Evolutionary conservation across 768 basidiomycete species (phyloP).

Genomic region (Harrya chromipes): DNA sequence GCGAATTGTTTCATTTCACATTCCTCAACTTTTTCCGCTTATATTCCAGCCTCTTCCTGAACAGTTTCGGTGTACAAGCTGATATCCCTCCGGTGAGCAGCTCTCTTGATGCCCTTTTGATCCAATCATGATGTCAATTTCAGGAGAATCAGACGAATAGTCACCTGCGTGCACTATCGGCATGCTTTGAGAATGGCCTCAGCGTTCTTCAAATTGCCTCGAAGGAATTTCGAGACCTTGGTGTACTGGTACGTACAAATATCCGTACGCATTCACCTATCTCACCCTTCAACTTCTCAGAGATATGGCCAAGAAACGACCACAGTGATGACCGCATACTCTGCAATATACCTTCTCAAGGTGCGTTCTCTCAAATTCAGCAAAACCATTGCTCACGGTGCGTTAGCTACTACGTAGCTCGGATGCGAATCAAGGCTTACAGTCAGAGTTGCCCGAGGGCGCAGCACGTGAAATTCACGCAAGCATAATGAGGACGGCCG

Average conservation of each 20-base stretch:
- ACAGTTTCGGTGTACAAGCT: slow-evolving; percentile 76
- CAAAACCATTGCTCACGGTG: slow-evolving; percentile 2
- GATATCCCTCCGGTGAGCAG: slow-evolving; percentile 53
- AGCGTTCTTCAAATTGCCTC: slow-evolving; percentile 69
- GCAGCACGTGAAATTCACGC: slow-evolving; percentile 63
- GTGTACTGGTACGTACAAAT: slow-evolving; percentile 58
- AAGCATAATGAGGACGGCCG: slow-evolving; percentile 66
- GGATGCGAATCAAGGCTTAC: slow-evolving; percentile 53
- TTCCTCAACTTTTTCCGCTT: slow-evolving; percentile 75
- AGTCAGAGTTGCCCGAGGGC: slow-evolving; percentile 56
- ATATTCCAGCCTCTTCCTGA: slow-evolving; percentile 77
- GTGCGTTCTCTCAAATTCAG: slow-evolving; percentile 36
- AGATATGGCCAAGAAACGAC: slow-evolving; percentile 84
- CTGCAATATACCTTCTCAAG: slow-evolving; percentile 76
- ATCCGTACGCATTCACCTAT: slow-evolving; percentile 31
- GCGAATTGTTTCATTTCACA: slow-evolving; percentile 72
- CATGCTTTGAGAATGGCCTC: slow-evolving; percentile 73
- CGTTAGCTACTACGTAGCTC: slow-evolving; percentile 66
- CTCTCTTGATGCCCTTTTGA: slow-evolving; percentile 1
- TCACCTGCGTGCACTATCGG: slow-evolving; percentile 63
- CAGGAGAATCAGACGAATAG: slow-evolving; percentile 57
- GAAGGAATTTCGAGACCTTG: slow-evolving; percentile 68
- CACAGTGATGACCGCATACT: slow-evolving; percentile 83
- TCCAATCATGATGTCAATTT: slow-evolving; percentile 1
- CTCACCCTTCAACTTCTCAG: slow-evolving; percentile 35